Evolutionary conservation across 2,329 filamentous ascomycete species (phyloP).

Genomic region (Sclerotinia trifoliorum): DNA sequence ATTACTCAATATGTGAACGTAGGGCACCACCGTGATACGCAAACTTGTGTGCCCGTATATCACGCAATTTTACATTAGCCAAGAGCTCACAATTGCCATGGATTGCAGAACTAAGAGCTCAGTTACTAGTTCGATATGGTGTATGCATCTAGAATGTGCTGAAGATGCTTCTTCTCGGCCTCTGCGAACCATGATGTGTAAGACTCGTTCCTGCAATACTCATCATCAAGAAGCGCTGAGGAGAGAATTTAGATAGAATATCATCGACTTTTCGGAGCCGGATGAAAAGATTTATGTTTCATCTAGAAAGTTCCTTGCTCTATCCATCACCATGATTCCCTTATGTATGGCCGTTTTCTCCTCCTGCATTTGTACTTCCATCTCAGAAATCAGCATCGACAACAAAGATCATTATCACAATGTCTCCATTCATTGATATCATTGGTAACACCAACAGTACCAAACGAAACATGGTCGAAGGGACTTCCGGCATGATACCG

Average conservation of each 20-base stretch:
- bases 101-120: not conserved
- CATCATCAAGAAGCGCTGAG: not conserved
- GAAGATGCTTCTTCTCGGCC: not conserved
- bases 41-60: not conserved
- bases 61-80: not conserved
- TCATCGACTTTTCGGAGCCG: slow-evolving; percentile 11
- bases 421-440: slow-evolving; percentile 19
- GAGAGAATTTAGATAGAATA: slow-evolving; percentile 3
- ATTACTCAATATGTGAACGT: not conserved
- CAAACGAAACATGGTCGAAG: slow-evolving; percentile 9
- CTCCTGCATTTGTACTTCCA: not conserved
- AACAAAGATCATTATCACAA: slow-evolving; percentile 6
- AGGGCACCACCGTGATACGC: not conserved
- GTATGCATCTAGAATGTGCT: not conserved
- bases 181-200: not conserved
- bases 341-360: slow-evolving; percentile 19
- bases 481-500: not conserved
- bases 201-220: not conserved
- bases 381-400: slow-evolving; percentile 8
- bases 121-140: not conserved
- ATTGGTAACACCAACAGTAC: not conserved
- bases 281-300: not conserved
- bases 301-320: not conserved
- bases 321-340: not conserved
- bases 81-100: not conserved